phyloP scores from a whole-genome alignment of 257 asterid species.

The Solanum dulcamara region DNA sequence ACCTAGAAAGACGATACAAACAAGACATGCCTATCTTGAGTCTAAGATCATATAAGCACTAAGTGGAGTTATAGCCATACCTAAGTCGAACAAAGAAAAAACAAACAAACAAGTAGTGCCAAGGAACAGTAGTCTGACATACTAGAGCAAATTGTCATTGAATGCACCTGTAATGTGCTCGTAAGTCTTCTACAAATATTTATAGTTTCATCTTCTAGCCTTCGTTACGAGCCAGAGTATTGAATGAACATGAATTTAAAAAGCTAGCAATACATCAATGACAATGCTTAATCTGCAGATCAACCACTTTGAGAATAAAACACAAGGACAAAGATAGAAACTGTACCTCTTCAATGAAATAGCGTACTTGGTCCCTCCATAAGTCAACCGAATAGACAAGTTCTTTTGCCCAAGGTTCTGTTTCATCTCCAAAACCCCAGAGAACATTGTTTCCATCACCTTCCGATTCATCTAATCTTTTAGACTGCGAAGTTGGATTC shows the following conservation, averaged over 20 bases:
- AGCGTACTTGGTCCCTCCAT: conserved; percentile 81
- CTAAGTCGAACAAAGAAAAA: neutral
- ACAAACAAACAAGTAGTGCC: neutral
- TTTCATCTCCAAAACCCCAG: conserved; percentile 93
- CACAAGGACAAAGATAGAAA: neutral
- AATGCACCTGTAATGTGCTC: neutral
- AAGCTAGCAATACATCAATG: neutral
- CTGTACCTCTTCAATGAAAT: conserved; percentile 74
- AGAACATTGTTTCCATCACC: conserved; percentile 23
- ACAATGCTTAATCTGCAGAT: neutral
- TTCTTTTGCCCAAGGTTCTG: conserved; percentile 78
- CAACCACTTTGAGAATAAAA: neutral
- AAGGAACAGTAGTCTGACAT: neutral
- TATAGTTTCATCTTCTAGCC: neutral
- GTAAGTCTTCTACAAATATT: neutral
- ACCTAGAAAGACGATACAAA: neutral
- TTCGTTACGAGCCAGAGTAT: neutral
- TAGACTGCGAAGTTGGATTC: conserved; percentile 53
- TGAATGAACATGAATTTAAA: neutral
- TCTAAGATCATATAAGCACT: neutral
- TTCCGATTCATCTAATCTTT: conserved; percentile 10
- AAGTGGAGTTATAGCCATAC: neutral
- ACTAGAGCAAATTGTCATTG: neutral
- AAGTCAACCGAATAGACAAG: conserved; percentile 75
- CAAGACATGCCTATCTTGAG: neutral